Base-by-base conservation (phyloP, 805 yeast genomes). In the Candida andamanensis region DNA sequence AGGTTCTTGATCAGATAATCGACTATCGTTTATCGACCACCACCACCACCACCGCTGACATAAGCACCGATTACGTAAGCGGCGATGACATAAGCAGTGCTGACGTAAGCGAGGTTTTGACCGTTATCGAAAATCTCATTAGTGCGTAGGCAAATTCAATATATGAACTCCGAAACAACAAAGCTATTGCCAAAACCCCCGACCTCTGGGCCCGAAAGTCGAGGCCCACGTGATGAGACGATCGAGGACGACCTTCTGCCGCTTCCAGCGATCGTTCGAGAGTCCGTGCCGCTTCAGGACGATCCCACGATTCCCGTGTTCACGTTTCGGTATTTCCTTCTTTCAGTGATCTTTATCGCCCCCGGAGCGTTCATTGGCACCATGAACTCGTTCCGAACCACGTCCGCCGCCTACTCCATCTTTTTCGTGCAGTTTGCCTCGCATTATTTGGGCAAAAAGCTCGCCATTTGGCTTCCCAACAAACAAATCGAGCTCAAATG, bases 1-100 rank as follows among this genome's bases (percentile, higher is more conserved):
- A 58, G 8, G 52, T 85, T 28, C 55, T 90, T 19, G 95, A 87
- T 49, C 61, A 67, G 13, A 75, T 83, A 0, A 72, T 90, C 34
- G 80, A 74, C 26, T 69, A 67, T 15, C 76, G 76, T 42, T 61
- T 89, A 27, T 28, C 44, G 2, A 34, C 37, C 17, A 26, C 43
- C n/a, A n/a, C n/a, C n/a, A n/a, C n/a, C n/a, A n/a, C n/a, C n/a
- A n/a, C n/a, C n/a, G n/a, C n/a, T n/a, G n/a, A n/a, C n/a, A n/a
- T n/a, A n/a, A n/a, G n/a, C n/a, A n/a, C n/a, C n/a, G n/a, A n/a
- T n/a, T n/a, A n/a, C n/a, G n/a, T n/a, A n/a, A n/a, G n/a, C n/a
- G n/a, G n/a, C n/a, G n/a, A n/a, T n/a, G n/a, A n/a, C n/a, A n/a
- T n/a, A n/a, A n/a, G n/a, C n/a, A n/a, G n/a, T n/a, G n/a, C n/a